phyloP scores from a whole-genome alignment of 805 yeast genomes.

The Barnettozyma vustinii region DNA sequence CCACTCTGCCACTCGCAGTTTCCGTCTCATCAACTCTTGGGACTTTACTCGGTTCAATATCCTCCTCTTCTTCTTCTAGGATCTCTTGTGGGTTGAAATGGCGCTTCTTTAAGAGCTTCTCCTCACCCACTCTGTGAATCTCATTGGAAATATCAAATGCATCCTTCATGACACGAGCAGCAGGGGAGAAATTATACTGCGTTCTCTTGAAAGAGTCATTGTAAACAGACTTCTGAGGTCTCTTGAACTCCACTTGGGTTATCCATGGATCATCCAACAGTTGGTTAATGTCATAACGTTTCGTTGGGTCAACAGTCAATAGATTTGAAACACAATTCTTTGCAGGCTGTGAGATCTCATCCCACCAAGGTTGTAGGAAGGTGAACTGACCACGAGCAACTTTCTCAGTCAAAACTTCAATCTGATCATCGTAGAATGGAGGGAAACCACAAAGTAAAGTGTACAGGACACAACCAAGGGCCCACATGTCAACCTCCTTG shows the following conservation, averaged over 20 bases:
- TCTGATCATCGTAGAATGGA: constrained; percentile 64
- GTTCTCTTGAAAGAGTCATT: constrained; percentile 21
- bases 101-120: constrained; percentile 15
- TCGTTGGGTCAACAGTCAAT: constrained; percentile 63
- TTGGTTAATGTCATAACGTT: constrained; percentile 63
- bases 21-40: constrained; percentile 16
- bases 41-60: constrained; percentile 4
- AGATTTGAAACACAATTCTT: constrained; percentile 62
- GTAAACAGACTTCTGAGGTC: constrained; percentile 16
- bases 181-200: constrained; percentile 49
- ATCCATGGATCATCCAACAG: constrained; percentile 71
- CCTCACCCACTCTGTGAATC: constrained; percentile 53
- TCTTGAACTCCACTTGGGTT: constrained; percentile 23
- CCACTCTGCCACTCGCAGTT: constrained; percentile 16
- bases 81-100: constrained; percentile 11
- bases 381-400: constrained; percentile 67
- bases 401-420: constrained; percentile 61
- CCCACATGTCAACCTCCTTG: constrained; percentile 70
- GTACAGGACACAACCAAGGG: constrained; percentile 65
- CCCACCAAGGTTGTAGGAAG: constrained; percentile 87
- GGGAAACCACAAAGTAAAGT: constrained; percentile 71
- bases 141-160: constrained; percentile 86
- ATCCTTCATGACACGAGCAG: constrained; percentile 76
- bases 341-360: constrained; percentile 68
- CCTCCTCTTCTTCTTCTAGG: constrained; percentile 26